These are phyloP conservation scores for Fusarium foetens DNA, from an alignment of 2,329 filamentous ascomycete genomes.

Conservation along the genomic window DNA sequence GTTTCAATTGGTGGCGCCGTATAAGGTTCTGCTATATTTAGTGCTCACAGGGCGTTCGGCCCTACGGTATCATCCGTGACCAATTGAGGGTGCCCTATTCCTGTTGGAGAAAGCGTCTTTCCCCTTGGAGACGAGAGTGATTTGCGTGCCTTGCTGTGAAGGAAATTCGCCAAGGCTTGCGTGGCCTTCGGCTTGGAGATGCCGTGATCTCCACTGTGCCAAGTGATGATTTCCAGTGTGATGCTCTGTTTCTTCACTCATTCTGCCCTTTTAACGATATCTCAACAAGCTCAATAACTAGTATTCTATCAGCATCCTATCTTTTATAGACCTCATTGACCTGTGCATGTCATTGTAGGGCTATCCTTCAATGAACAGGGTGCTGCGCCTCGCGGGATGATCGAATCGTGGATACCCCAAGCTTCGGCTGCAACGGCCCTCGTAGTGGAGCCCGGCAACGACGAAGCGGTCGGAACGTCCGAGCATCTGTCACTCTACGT, in stretches of 20 bases:
- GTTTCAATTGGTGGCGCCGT: constrained; percentile 5
- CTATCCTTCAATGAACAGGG: neutral
- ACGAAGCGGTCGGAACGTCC: neutral
- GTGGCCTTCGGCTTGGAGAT: constrained; percentile 31
- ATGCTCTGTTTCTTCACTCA: neutral
- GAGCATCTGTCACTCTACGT: neutral
- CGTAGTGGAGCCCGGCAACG: neutral
- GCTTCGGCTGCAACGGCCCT: constrained; percentile 13
- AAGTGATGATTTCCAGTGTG: neutral
- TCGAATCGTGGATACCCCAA: constrained; percentile 12
- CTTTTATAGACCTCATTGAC: no score
- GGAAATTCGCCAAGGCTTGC: constrained; percentile 1
- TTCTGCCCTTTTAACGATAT: accelerated
- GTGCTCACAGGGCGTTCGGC: neutral
- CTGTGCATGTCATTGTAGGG: neutral
- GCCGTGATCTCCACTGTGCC: constrained; percentile 34
- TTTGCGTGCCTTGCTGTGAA: neutral
- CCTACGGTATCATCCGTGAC: neutral
- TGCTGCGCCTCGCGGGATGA: constrained; percentile 24
- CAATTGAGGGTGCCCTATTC: neutral
- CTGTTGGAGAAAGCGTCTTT: neutral
- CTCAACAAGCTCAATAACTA: accelerated
- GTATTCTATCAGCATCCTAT: accelerated
- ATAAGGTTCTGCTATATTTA: constrained; percentile 13
- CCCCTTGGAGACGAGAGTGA: neutral